Base-by-base conservation (phyloP, 2,329 filamentous ascomycete genomes). In the Fusarium tuaranense region DNA sequence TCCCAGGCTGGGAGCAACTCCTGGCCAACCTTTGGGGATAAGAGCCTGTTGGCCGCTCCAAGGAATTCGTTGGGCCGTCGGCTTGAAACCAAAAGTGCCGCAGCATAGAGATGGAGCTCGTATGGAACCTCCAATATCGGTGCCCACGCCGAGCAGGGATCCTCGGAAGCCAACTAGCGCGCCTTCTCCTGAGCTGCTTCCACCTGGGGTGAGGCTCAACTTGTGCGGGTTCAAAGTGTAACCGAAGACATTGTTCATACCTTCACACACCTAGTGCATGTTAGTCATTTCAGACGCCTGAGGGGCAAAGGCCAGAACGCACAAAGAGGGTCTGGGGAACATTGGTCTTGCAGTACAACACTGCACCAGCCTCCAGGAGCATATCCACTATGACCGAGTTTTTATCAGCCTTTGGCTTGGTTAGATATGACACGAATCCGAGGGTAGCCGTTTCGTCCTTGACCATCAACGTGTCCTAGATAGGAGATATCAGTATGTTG, bases 121-220 rank as follows among this genome's bases (percentile, higher is more conserved):
- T 4, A 39, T 39, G 6, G 36, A 32, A 2, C 38, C 59, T 20
- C 59, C 59, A 30, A 62, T 46, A 12, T 62, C 59, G 10, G 16
- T 62, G 4, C 59, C 38, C 12, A 62, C 59, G 5, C 59, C 59
- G 3, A 62, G 22, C 2, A 62, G 20, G 9, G 59, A 62, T n/a
- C 59, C 59, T 12, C 59, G 39, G n/a, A 62, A 62, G 6, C 59
- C 59, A 16, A 62, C 59, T 3, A 62, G 18, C 1, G 59, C 59
- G 2, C 59, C 59, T 14, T 62, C 59, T 13, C 59, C 59, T 12
- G 59, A 62, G n/a, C 59, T 62, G 12, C 59, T 62, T 18, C 59
- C 59, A 25, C 38, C 16, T n/a, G 59, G 59, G 4, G 59, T 62
- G 5, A 62, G 59, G 25, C 38, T 30, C n/a, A 62, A 9, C 27